A percentile compares a stretch with the other conserved stretches of the same genome.
These are phyloP conservation scores for Asterophora parasitica DNA, from an alignment of 768 basidiomycete species.

Conservation along the genomic window DNA sequence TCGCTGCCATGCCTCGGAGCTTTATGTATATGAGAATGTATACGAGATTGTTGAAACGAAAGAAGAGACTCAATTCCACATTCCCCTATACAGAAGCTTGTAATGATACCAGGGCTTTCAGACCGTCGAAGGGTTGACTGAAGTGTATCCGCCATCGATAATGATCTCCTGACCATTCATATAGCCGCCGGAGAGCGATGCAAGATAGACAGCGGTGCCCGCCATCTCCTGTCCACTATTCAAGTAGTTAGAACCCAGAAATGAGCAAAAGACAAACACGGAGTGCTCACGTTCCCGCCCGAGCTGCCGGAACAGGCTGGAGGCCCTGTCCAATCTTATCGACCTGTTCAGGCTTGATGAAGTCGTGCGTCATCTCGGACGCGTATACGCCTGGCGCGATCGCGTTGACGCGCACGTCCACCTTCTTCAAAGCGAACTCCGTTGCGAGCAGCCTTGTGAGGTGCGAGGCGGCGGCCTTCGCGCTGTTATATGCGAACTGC, in stretches of 20 bases:
- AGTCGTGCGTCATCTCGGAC: constrained; percentile 67
- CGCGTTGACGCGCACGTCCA: constrained; percentile 68
- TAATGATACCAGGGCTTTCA: no score
- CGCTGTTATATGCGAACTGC: constrained; percentile 79
- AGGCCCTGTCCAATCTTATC: constrained; percentile 58
- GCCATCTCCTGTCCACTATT: constrained; percentile 68
- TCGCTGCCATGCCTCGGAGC: no score
- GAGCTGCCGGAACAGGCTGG: constrained; percentile 41
- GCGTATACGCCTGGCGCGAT: constrained; percentile 72
- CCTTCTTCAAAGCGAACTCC: constrained; percentile 64
- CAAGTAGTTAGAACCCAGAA: background rate
- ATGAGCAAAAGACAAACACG: constrained; percentile 21
- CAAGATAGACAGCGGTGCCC: constrained; percentile 75
- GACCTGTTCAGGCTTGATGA: constrained; percentile 29
- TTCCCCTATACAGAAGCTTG: no score
- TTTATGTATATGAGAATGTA: no score
- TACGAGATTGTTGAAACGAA: no score
- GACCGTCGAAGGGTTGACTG: constrained; percentile 61
- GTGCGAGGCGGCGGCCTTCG: constrained; percentile 74
- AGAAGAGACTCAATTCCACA: no score
- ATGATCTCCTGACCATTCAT: constrained; percentile 75
- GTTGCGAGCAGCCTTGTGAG: constrained; percentile 75
- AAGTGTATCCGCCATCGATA: constrained; percentile 70
- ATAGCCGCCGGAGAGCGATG: constrained; percentile 68
- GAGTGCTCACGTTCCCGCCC: constrained; percentile 41